A percentile compares a stretch with the other conserved stretches of the same genome.
Evolutionary conservation across 129 eudicot species (phyloP).

Genomic region (Deinandra increscens): DNA sequence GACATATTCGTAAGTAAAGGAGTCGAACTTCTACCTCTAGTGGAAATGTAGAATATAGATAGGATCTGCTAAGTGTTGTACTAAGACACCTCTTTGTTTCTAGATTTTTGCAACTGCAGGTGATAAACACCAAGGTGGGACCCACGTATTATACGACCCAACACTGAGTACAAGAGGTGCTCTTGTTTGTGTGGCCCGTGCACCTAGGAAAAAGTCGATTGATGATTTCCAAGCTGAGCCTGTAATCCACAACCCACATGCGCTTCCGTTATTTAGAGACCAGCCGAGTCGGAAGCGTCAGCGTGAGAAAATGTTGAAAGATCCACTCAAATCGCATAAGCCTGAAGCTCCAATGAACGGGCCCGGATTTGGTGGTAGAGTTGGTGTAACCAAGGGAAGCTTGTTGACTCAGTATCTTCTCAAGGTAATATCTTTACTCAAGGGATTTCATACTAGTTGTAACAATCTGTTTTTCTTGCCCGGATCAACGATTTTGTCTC

Average conservation of each 20-base stretch:
- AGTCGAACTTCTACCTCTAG: neutral
- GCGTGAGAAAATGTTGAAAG: constrained; percentile 86
- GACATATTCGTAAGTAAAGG: neutral
- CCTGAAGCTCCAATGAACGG: constrained; percentile 94
- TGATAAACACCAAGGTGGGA: constrained; percentile 87
- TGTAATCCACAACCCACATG: constrained; percentile 95
- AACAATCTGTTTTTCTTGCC: too few species aligned
- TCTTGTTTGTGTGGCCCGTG: constrained; percentile 96
- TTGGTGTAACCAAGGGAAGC: constrained; percentile 89
- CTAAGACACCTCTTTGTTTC: constrained; percentile 8
- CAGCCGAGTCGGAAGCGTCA: constrained; percentile 99
- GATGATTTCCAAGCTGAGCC: constrained; percentile 90
- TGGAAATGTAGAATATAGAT: too few species aligned
- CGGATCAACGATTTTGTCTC: too few species aligned
- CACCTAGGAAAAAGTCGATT: constrained; percentile 86
- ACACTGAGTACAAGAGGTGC: constrained; percentile 94
- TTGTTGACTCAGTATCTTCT: constrained; percentile 92
- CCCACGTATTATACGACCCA: constrained; percentile 92
- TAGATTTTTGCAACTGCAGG: constrained; percentile 91
- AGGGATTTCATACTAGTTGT: too few species aligned
- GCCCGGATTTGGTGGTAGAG: constrained; percentile 96
- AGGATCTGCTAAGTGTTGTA: neutral
- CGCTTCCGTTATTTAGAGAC: constrained; percentile 93
- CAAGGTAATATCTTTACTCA: constrained; percentile 48
- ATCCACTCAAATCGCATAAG: constrained; percentile 93